Evolutionary conservation across 1,284 basidiomycete genomes (phyloP), one percentile per base, ranked within the genome.

Genomic region (Boletus mariae): DNA sequence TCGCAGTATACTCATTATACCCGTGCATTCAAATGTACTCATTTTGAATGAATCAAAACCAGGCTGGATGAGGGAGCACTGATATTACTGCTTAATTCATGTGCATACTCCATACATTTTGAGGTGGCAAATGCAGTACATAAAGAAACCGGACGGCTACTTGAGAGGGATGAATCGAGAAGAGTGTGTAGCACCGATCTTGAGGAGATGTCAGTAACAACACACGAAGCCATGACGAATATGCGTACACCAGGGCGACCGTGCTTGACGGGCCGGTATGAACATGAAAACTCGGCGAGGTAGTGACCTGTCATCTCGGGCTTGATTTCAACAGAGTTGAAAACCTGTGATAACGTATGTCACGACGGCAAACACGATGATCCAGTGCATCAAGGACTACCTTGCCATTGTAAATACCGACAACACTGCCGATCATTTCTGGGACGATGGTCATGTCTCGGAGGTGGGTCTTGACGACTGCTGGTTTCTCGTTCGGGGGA

Each of bases 251-350:
- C 94, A 64, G 94, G 93, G 66, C 95, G 93, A 84, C 96, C 96
- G 85, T 99, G 97, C 82, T 95, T 95, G 76, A 98, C 96, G 71
- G 96, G 95, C 75, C 90, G 87, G 91, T 98, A 99, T 61, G 94
- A 94, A 78, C 90, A 90, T 47, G 84, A 89, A 77, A 89, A 88
- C 80, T 99, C 96, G 64, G 82, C 95, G 68, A 99, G 94, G 83
- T 99, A 99, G 85, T 96, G 94, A 61, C 96, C 97, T 61, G 91
- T 92, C 97, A 98, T 98, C 78, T 99, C 97, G 65, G 97, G 95
- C 83, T 97, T 99, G 83, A 99, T 95, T 79, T 98, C 94, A 60
- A 98, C 93, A 48, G 91, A 87, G 82, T 93, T 94, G 84, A 95
- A 96, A 60, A 91, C 87, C 89, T 92, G n/a, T 32, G 26, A 57